phyloP scores from a whole-genome alignment of 1,139 yeast genomes.

The Torulaspora pretoriensis region DNA sequence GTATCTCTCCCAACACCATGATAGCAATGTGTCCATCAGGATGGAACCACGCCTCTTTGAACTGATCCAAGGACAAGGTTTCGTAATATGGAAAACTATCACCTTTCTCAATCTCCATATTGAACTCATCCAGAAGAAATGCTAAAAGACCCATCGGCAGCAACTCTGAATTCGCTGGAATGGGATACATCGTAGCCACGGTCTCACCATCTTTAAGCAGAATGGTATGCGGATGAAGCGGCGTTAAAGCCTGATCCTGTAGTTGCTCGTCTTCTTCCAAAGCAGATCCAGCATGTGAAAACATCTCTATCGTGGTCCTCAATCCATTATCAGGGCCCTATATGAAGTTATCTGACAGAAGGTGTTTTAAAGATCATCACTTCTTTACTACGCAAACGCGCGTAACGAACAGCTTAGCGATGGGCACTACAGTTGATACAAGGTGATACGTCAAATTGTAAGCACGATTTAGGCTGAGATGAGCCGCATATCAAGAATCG shows the following conservation, averaged over 20 bases:
- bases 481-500: slow-evolving; percentile 43
- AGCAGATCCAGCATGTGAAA: slow-evolving; percentile 8
- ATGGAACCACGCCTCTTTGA: slow-evolving; percentile 81
- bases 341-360: neutral
- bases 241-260: slow-evolving; percentile 23
- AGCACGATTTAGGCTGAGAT: neutral
- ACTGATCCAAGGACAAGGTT: slow-evolving; percentile 65
- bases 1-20: slow-evolving; percentile 77
- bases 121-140: slow-evolving; percentile 85
- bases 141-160: slow-evolving; percentile 76
- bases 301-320: slow-evolving; percentile 2
- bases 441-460: neutral
- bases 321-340: neutral
- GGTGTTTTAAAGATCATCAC: neutral
- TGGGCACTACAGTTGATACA: neutral
- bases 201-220: slow-evolving; percentile 83
- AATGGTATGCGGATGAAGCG: slow-evolving; percentile 49
- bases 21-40: slow-evolving; percentile 66
- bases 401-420: neutral
- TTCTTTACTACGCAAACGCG: neutral
- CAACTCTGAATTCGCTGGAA: slow-evolving; percentile 49
- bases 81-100: slow-evolving; percentile 84
- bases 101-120: slow-evolving; percentile 87
- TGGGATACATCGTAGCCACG: slow-evolving; percentile 87
- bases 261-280: slow-evolving; percentile 9